Evolutionary conservation across 2,329 filamentous ascomycete species (phyloP).

Genomic region (Colletotrichum cereale): DNA sequence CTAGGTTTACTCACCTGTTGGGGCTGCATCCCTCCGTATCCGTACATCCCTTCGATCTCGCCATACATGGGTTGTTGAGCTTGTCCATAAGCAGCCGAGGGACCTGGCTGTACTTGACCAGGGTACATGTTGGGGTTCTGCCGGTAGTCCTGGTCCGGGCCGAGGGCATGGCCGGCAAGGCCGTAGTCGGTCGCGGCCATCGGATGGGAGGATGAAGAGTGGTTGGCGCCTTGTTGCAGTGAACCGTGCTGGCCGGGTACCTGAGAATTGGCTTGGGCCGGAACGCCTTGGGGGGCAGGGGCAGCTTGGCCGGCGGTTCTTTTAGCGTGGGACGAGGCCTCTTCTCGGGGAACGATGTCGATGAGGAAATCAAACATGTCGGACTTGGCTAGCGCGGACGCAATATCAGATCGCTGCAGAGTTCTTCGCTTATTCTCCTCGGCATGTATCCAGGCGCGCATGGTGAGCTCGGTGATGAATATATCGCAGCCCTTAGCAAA

Average conservation of each 20-base stretch:
- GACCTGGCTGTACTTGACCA: constrained; percentile 80
- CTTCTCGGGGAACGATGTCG: constrained; percentile 96
- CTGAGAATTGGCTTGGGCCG: constrained; percentile 55
- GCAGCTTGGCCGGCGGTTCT: constrained; percentile 69
- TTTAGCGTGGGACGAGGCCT: constrained; percentile 88
- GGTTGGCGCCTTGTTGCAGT: constrained; percentile 68
- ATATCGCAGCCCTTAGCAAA: constrained; percentile 99
- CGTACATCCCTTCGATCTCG: constrained; percentile 87
- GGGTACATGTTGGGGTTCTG: constrained; percentile 85
- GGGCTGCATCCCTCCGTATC: constrained; percentile 82
- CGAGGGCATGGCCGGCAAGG: constrained; percentile 73
- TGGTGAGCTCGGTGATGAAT: constrained; percentile 98
- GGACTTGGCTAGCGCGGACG: constrained; percentile 93
- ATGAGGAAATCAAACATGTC: constrained; percentile 99
- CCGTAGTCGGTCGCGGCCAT: constrained; percentile 73
- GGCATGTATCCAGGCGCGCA: constrained; percentile 99
- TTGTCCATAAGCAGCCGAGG: constrained; percentile 80
- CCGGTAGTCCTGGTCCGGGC: constrained; percentile 82
- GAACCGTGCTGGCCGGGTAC: constrained; percentile 65
- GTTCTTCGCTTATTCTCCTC: constrained; percentile 99
- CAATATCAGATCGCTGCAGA: constrained; percentile 95
- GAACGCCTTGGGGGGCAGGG: constrained; percentile 51
- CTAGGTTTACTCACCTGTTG: constrained; percentile 76
- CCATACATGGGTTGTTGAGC: constrained; percentile 84
- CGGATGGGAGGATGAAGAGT: constrained; percentile 62